Evolutionary conservation across 306 rosid genomes (phyloP), one percentile per base, ranked within the genome.

Genomic region (Prunus mira): DNA sequence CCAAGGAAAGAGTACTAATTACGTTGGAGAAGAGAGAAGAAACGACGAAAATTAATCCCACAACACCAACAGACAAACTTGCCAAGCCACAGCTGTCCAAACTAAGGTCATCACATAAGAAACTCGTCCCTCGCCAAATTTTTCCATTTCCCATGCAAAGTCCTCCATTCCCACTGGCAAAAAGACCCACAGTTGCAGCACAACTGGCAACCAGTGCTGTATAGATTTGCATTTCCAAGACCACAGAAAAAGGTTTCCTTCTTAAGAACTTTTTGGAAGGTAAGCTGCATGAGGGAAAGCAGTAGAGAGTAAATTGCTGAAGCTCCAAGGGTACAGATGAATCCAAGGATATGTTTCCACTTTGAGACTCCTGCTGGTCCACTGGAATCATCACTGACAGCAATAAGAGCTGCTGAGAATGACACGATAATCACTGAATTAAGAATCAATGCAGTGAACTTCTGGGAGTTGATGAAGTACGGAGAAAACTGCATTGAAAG

Each of bases 21-120:
- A 91, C 97, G 74, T 94, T 94, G 4, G 98, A 94, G 87, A 89
- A 94, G 27, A 94, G 92, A 50, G 98, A 89, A 66, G 98, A 91
- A 27, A 90, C 97, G 64, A 90, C 67, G 64, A 92, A 94, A 57
- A 94, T 90, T 80, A 94, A 84, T 30, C 95, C 96, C 78, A 94
- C 95, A 28, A 92, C 97, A 61, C 96, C 97, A 76, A 94, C 97
- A 24, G 97, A 82, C 97, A 89, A 55, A 90, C 80, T 84, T 94
- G 96, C 97, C 98, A 94, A 13, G 97, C 87, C 61, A 92, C 65
- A 0, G 96, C 92, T 0, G 96, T 88, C 86, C 93, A 82, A 64
- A 90, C 95, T 87, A 94, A 80, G 55, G 96, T 87, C 91, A 86
- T 76, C 25, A 88, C 86, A 65, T 94, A 94, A 18, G 93, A 76